Percentiles rank a stretch among this genome's conserved stretches.
phyloP scores from a whole-genome alignment of 495 filamentous ascomycete genomes.

The Darksidea phi region DNA sequence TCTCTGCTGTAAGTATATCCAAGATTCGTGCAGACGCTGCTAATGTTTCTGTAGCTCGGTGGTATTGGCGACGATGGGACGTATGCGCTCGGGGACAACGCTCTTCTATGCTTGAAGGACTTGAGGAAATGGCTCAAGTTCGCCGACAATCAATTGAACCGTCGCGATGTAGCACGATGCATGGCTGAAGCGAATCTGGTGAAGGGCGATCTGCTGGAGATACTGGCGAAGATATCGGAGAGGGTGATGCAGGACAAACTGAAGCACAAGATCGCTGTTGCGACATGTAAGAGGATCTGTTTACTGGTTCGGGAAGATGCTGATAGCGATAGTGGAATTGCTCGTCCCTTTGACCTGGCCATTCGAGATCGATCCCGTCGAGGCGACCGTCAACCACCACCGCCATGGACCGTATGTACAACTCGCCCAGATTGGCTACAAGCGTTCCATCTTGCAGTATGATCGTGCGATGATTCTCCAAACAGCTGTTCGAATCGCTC shows the following conservation, averaged over 20 bases:
- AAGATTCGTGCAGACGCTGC: neutral
- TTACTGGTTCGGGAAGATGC: neutral
- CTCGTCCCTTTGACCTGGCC: conserved; percentile 96
- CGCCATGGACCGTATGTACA: conserved; percentile 85
- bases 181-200: conserved; percentile 92
- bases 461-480: conserved; percentile 73
- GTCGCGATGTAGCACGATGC: conserved; percentile 92
- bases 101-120: conserved; percentile 86
- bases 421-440: conserved; percentile 84
- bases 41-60: conserved; percentile 64
- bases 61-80: conserved; percentile 77
- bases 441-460: conserved; percentile 79
- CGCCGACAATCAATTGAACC: conserved; percentile 90
- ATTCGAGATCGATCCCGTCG: conserved; percentile 68
- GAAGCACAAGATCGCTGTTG: conserved; percentile 76
- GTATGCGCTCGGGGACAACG: conserved; percentile 92
- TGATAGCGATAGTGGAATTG: conserved; percentile 63
- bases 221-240: conserved; percentile 57
- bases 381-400: conserved; percentile 91
- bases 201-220: conserved; percentile 82
- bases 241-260: conserved; percentile 56
- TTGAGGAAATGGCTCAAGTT: conserved; percentile 90
- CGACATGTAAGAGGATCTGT: conserved; percentile 58
- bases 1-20: conserved; percentile 73
- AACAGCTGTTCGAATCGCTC: conserved; percentile 71